A percentile compares a stretch with the other conserved stretches of the same genome.
These are phyloP conservation scores for Paraglomus brasilianum DNA, from an alignment of 192 early-diverging fungal species.

Conservation along the genomic window DNA sequence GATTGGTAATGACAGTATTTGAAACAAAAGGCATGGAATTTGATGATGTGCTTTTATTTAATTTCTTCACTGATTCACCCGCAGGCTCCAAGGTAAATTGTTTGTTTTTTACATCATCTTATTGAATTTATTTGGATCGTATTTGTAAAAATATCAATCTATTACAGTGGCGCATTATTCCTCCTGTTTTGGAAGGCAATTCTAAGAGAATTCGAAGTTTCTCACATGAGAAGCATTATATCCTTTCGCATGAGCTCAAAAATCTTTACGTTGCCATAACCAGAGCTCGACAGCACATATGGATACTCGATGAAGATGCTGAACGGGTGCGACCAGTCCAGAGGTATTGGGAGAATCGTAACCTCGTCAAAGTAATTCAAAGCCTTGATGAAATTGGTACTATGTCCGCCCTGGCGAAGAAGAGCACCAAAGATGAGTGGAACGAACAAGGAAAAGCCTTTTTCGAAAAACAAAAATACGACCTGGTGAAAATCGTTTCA, in stretches of 20 bases:
- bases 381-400: neutral
- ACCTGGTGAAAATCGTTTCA: constrained; percentile 1
- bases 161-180: constrained; percentile 23
- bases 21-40: constrained; percentile 27
- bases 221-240: constrained; percentile 10
- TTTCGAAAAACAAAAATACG: constrained; percentile 14
- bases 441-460: constrained; percentile 10
- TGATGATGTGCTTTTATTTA: constrained; percentile 28
- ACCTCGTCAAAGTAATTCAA: neutral
- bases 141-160: neutral
- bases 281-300: constrained; percentile 21
- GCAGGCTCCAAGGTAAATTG: constrained; percentile 3
- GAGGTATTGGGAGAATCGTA: neutral
- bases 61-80: constrained; percentile 29
- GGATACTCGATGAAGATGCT: constrained; percentile 13
- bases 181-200: neutral
- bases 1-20: constrained; percentile 10
- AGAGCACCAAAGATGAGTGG: constrained; percentile 15
- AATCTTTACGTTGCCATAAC: constrained; percentile 17
- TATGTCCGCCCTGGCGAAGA: constrained; percentile 7
- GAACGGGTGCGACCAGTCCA: constrained; percentile 3
- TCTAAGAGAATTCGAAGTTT: neutral
- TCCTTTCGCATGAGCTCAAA: constrained; percentile 20
- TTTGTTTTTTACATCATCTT: neutral
- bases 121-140: neutral